These are phyloP conservation scores for Cyanidium caldarium DNA, from an alignment of 23 red algal genomes.

Conservation along the genomic window DNA sequence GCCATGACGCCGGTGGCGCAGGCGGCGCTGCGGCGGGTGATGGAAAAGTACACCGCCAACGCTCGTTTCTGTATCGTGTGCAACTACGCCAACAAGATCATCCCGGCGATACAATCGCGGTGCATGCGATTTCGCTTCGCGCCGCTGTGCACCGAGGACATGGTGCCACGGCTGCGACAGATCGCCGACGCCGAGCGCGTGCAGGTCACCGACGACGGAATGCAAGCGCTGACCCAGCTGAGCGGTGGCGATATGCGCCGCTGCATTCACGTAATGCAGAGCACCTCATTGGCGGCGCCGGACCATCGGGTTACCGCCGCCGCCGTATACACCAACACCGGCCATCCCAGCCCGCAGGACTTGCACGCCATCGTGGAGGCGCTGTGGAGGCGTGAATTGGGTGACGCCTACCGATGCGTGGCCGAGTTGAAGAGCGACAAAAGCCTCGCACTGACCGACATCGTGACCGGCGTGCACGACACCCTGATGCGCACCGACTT, in stretches of 20 bases:
- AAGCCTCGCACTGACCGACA: slow-evolving; percentile 65
- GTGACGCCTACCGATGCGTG: slow-evolving; percentile 24
- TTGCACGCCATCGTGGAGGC: slow-evolving; percentile 17
- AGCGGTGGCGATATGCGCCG: slow-evolving; percentile 83
- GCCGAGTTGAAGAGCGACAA: slow-evolving; percentile 26
- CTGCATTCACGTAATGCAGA: slow-evolving; percentile 76
- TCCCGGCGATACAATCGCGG: slow-evolving; percentile 85
- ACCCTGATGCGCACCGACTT: slow-evolving; percentile 11
- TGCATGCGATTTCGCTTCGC: slow-evolving; percentile 93
- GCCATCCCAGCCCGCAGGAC: slow-evolving; percentile 51
- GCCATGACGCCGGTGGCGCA: slow-evolving; percentile 92
- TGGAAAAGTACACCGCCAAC: slow-evolving; percentile 81
- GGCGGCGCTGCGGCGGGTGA: slow-evolving; percentile 74
- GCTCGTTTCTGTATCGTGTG: slow-evolving; percentile 94
- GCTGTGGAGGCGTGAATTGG: too few relatives aligned
- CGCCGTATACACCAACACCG: slow-evolving; percentile 84
- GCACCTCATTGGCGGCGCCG: slow-evolving; percentile 40
- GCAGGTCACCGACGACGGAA: slow-evolving; percentile 26
- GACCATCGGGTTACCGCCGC: slow-evolving; percentile 16
- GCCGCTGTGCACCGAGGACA: slow-evolving; percentile 56
- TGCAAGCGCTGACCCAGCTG: slow-evolving; percentile 56
- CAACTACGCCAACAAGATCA: slow-evolving; percentile 98
- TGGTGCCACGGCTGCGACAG: slow-evolving; percentile 26
- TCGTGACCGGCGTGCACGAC: slow-evolving; percentile 39
- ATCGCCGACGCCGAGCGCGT: slow-evolving; percentile 54